These are phyloP conservation scores for Claviceps humidiphila DNA, from an alignment of 2,329 filamentous ascomycete genomes.

Conservation along the genomic window DNA sequence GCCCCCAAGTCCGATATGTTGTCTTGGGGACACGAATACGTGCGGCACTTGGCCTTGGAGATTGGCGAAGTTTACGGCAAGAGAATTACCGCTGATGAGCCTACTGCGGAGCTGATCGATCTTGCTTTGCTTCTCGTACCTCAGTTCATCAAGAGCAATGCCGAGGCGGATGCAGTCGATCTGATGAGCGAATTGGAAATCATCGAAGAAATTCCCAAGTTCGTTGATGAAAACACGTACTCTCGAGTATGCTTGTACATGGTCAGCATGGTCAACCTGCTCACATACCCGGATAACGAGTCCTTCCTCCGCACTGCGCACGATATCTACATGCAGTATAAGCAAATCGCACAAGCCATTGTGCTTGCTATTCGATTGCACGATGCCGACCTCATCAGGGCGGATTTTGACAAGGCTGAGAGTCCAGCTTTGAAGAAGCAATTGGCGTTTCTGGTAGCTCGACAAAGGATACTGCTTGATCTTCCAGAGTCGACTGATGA, in stretches of 20 bases:
- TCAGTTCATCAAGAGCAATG: conserved; percentile 92
- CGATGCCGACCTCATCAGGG: conserved; percentile 67
- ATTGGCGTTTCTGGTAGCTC: conserved; percentile 81
- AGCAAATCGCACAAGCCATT: conserved; percentile 86
- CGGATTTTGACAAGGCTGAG: conserved; percentile 66
- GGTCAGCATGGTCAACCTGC: conserved; percentile 95
- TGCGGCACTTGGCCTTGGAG: conserved; percentile 86
- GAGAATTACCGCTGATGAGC: conserved; percentile 72
- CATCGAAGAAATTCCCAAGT: conserved; percentile 79
- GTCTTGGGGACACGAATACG: conserved; percentile 98
- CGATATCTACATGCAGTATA: conserved; percentile 84
- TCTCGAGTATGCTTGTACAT: conserved; percentile 91
- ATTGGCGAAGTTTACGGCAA: conserved; percentile 91
- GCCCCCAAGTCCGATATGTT: conserved; percentile 84
- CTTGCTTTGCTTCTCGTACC: conserved; percentile 77
- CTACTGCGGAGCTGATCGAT: conserved; percentile 71
- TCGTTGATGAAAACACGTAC: conserved; percentile 90
- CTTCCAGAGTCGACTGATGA: conserved; percentile 53
- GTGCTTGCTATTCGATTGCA: conserved; percentile 89
- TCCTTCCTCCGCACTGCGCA: conserved; percentile 88
- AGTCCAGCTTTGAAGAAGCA: conserved; percentile 83
- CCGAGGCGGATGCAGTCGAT: conserved; percentile 94
- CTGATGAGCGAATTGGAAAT: conserved; percentile 95
- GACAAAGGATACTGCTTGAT: conserved; percentile 79
- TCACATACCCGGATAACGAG: conserved; percentile 96